Base-by-base conservation (phyloP, 2,329 filamentous ascomycete genomes). In the Penicillium capsulatum region DNA sequence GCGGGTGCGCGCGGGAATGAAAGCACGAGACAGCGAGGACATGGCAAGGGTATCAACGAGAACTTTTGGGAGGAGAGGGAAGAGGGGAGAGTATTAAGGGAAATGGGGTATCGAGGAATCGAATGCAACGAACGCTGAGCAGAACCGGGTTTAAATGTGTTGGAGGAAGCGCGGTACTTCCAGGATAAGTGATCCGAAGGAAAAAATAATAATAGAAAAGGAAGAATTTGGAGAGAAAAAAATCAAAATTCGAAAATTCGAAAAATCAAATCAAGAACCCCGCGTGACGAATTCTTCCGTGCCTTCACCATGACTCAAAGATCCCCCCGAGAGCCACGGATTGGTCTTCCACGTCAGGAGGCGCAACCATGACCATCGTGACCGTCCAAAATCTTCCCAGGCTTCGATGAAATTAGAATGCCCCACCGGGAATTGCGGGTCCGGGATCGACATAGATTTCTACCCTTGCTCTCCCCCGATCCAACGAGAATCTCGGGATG, bases 281-380 rank as follows among this genome's bases (percentile, higher is more conserved):
- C 57, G 53, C 48, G 50, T 61, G 57, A 59, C 53, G n/a, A n/a
- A n/a, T n/a, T n/a, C n/a, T n/a, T n/a, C n/a, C n/a, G n/a, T 53
- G 49, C 41, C 51, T 50, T 55, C 50, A 53, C 54, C 37, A 52
- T 58, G 49, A 53, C 45, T 54, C 48, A 50, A 50, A 42, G 47
- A 48, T 44, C 53, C 45, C n/a, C n/a, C n/a, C n/a, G n/a, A n/a
- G n/a, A n/a, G n/a, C n/a, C n/a, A n/a, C n/a, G n/a, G n/a, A n/a
- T n/a, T n/a, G n/a, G n/a, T n/a, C n/a, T n/a, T n/a, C n/a, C n/a
- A n/a, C n/a, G n/a, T n/a, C n/a, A n/a, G n/a, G n/a, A n/a, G n/a
- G n/a, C n/a, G n/a, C n/a, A n/a, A n/a, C n/a, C n/a, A n/a, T n/a
- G n/a, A n/a, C n/a, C n/a, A n/a, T n/a, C n/a, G n/a, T n/a, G n/a